Conservation (phyloP, 352 stramenopile genomes). For the Phytophthora sansomeana region DNA sequence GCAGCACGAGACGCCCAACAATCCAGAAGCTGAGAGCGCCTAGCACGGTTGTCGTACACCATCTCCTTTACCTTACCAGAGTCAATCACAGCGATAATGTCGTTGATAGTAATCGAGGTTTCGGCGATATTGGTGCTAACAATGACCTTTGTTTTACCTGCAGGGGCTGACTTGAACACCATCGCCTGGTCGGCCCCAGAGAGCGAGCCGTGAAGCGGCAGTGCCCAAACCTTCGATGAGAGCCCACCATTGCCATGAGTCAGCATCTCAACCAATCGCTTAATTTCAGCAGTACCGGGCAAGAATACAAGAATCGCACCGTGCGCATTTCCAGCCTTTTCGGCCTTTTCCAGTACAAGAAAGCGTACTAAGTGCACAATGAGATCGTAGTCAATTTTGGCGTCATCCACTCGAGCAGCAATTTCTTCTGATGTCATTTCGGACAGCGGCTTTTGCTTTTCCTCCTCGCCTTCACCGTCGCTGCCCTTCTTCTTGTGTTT, state of each 20-base stretch:
- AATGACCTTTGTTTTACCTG: constrained; percentile 86
- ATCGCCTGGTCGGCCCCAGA: constrained; percentile 76
- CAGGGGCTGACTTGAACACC: constrained; percentile 70
- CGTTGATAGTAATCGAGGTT: constrained; percentile 91
- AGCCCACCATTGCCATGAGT: constrained; percentile 43
- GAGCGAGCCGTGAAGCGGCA: constrained; percentile 82
- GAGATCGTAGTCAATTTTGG: constrained; percentile 95
- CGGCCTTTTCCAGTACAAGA: constrained; percentile 53
- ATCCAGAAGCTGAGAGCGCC: constrained; percentile 81
- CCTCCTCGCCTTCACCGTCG: constrained; percentile 28
- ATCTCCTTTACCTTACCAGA: constrained; percentile 91
- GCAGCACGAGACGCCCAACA: constrained; percentile 84
- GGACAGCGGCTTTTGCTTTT: constrained; percentile 38
- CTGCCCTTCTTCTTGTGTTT: constrained; percentile 54
- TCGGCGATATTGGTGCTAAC: constrained; percentile 92
- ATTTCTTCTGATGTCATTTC: constrained; percentile 57
- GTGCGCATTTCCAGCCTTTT: constrained; percentile 13
- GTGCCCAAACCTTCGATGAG: constrained; percentile 59
- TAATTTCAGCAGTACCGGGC: constrained; percentile 85
- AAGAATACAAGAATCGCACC: constrained; percentile 88
- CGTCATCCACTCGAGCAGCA: constrained; percentile 87
- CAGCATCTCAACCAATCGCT: constrained; percentile 74
- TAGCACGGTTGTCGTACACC: constrained; percentile 79
- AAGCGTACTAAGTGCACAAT: constrained; percentile 87
- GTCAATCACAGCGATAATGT: constrained; percentile 89